phyloP scores from a whole-genome alignment of 306 rosid species.

The Cucumis melo region DNA sequence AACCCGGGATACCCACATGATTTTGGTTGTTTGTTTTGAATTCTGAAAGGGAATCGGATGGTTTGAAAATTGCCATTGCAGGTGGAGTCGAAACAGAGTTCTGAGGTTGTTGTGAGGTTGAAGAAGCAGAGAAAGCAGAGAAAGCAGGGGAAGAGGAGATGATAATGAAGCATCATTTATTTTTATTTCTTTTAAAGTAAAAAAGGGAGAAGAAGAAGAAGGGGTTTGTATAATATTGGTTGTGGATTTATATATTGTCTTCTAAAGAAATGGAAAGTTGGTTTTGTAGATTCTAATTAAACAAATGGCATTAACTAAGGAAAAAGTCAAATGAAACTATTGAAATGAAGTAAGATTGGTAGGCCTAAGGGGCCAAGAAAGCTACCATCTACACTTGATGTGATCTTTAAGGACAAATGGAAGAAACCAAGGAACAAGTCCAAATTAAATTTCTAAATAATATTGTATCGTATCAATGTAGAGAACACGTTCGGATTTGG shows the following conservation, averaged over 20 bases:
- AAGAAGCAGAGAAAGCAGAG: constrained; percentile 11
- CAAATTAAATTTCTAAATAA: not conserved
- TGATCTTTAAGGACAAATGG: not conserved
- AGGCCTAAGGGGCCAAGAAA: not conserved
- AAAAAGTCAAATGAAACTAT: not conserved
- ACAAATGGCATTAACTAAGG: not conserved
- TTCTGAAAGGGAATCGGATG: constrained; percentile 53
- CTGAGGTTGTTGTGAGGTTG: constrained; percentile 9
- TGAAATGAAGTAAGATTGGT: not conserved
- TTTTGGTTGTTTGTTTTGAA: constrained; percentile 11
- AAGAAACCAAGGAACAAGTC: not conserved
- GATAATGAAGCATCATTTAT: not conserved
- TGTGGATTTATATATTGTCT: not conserved
- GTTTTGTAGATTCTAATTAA: not conserved
- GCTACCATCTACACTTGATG: not conserved
- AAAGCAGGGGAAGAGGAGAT: not conserved
- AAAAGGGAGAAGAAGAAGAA: not conserved
- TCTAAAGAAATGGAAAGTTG: not conserved
- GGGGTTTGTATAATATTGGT: not conserved
- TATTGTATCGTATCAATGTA: not conserved
- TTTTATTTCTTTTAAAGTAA: no score
- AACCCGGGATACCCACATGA: constrained; percentile 57
- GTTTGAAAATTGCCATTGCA: constrained; percentile 17
- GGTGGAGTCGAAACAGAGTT: constrained; percentile 22
- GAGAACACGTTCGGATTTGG: not conserved